Conservation (phyloP, 768 basidiomycete species). For the Suillus plorans region DNA sequence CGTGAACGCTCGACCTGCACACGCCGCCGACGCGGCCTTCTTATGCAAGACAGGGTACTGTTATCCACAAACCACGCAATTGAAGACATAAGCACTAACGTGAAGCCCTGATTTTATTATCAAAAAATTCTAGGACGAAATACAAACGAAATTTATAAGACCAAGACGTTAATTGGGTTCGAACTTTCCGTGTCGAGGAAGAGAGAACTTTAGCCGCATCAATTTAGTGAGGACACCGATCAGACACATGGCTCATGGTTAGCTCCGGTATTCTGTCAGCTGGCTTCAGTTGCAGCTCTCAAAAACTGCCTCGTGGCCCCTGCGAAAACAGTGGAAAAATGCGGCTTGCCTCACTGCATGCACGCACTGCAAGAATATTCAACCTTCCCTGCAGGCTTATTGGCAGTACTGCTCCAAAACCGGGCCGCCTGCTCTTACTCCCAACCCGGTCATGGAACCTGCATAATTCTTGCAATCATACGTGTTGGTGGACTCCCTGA, state of each 20-base stretch:
- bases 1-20: neutral
- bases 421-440: neutral
- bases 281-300: neutral
- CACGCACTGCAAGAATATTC: neutral
- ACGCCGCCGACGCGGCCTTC: neutral
- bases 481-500: neutral
- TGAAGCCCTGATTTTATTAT: conserved; percentile 10
- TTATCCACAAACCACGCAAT: conserved; percentile 6
- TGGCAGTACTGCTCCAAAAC: neutral
- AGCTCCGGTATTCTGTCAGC: neutral
- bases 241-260: neutral
- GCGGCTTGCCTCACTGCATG: neutral
- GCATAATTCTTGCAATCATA: neutral
- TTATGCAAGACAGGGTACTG: conserved; percentile 7
- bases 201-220: neutral
- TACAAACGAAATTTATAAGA: neutral
- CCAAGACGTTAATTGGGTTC: conserved; percentile 5
- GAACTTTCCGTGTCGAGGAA: conserved; percentile 7
- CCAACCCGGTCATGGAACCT: neutral
- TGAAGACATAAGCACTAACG: conserved; percentile 9
- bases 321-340: neutral
- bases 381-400: neutral
- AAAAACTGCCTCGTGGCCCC: conserved; percentile 17
- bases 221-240: neutral
- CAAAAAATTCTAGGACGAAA: neutral